Percentiles rank a stretch among this genome's conserved stretches.
Conservation (phyloP, 1,139 yeast genomes). For the Suhomyces bolitotheri region DNA sequence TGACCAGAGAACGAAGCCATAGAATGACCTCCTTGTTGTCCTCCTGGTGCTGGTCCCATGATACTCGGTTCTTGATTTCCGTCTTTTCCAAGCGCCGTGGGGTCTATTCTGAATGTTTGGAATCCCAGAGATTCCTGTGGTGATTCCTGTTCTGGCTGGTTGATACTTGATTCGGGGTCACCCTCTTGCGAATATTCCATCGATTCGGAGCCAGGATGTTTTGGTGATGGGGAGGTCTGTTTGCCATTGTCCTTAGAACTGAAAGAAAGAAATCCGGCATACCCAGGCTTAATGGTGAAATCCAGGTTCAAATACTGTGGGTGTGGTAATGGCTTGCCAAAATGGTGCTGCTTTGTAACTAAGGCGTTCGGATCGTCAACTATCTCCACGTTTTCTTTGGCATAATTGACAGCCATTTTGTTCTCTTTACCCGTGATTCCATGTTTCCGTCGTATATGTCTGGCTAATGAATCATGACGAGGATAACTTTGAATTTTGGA, state of each 20-base stretch:
- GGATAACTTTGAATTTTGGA: slow-evolving; percentile 47
- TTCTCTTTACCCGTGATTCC: slow-evolving; percentile 50
- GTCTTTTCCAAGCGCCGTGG: no score
- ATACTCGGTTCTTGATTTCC: no score
- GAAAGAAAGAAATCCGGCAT: slow-evolving; percentile 36
- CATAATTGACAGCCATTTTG: slow-evolving; percentile 49
- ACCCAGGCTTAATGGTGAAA: slow-evolving; percentile 31
- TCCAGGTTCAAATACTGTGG: slow-evolving; percentile 34
- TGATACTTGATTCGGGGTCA: background rate
- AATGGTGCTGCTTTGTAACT: slow-evolving; percentile 15
- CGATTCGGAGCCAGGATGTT: no score
- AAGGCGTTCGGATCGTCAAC: slow-evolving; percentile 32
- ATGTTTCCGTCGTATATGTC: slow-evolving; percentile 49
- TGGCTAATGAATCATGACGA: slow-evolving; percentile 47
- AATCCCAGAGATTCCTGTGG: slow-evolving; percentile 1
- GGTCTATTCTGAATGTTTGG: slow-evolving; percentile 6
- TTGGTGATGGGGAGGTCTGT: no score
- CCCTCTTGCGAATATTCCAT: no score
- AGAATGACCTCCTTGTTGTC: no score
- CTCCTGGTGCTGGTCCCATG: no score
- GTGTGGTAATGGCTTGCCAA: slow-evolving; percentile 32
- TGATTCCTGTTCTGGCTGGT: background rate
- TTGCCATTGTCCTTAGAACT: slow-evolving; percentile 22
- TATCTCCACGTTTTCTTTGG: slow-evolving; percentile 45
- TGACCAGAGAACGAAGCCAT: no score